phyloP scores from a whole-genome alignment of 805 yeast genomes.

The Kodamaea lidongshanica region DNA sequence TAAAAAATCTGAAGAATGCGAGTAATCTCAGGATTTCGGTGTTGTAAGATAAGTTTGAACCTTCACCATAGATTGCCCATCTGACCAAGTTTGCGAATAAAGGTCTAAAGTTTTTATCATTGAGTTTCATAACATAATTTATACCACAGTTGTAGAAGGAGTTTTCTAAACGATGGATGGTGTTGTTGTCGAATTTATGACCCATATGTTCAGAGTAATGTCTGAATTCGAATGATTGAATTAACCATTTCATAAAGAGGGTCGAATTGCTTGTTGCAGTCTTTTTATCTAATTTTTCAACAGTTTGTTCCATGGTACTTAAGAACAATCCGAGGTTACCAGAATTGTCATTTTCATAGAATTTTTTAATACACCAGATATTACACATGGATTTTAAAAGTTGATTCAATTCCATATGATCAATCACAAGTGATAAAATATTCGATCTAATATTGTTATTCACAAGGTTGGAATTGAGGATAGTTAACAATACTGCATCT shows the following conservation, averaged over 20 bases:
- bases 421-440: constrained; percentile 54
- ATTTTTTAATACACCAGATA: constrained; percentile 48
- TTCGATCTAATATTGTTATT: constrained; percentile 56
- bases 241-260: constrained; percentile 59
- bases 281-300: constrained; percentile 67
- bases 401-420: constrained; percentile 60
- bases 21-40: constrained; percentile 52
- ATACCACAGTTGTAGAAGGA: constrained; percentile 69
- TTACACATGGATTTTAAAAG: constrained; percentile 56
- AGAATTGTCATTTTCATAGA: constrained; percentile 29
- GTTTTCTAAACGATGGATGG: constrained; percentile 75
- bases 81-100: constrained; percentile 76
- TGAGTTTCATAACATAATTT: constrained; percentile 77
- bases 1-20: constrained; percentile 81
- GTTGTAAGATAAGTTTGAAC: constrained; percentile 40
- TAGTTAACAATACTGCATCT: constrained; percentile 51
- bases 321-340: constrained; percentile 60
- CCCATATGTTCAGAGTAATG: constrained; percentile 34
- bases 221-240: constrained; percentile 69
- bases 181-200: constrained; percentile 54
- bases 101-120: constrained; percentile 91
- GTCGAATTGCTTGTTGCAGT: constrained; percentile 67
- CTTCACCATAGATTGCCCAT: constrained; percentile 91
- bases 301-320: constrained; percentile 56
- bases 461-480: constrained; percentile 53